Percentiles rank a stretch among this genome's conserved stretches.
phyloP scores from a whole-genome alignment of 2,329 filamentous ascomycete genomes.

The Zymoseptoria ardabiliae region DNA sequence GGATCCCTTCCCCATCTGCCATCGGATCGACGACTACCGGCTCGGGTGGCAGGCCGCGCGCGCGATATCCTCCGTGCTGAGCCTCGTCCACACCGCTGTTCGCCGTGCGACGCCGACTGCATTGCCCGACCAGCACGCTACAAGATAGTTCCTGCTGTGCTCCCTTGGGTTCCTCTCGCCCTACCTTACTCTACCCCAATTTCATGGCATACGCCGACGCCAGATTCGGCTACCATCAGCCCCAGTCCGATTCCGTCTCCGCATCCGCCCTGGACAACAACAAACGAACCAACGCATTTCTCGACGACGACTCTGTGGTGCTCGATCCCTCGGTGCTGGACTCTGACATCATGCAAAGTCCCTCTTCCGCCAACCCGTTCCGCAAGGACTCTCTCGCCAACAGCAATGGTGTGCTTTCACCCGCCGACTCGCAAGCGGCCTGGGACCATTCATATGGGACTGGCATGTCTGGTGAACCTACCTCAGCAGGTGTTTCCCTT shows the following conservation, averaged over 20 bases:
- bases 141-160: not conserved
- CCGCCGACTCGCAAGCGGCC: constrained; percentile 20
- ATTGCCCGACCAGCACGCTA: not conserved
- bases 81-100: not conserved
- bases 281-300: constrained; percentile 18
- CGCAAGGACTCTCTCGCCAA: constrained; percentile 30
- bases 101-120: not conserved
- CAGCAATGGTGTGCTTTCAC: constrained; percentile 27
- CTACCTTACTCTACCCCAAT: not conserved
- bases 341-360: constrained; percentile 28
- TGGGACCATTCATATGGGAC: constrained; percentile 26
- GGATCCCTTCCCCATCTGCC: not conserved
- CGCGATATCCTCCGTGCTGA: not conserved
- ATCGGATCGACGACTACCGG: not conserved
- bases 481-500: constrained; percentile 14
- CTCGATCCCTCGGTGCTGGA: constrained; percentile 26
- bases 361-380: constrained; percentile 13
- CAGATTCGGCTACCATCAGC: constrained; percentile 20
- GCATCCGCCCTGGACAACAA: constrained; percentile 16
- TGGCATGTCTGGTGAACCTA: constrained; percentile 16
- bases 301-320: constrained; percentile 24
- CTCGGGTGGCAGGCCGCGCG: not conserved
- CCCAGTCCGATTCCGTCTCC: constrained; percentile 17
- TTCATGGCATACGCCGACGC: constrained; percentile 20
- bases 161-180: constrained; percentile 4